Conservation (phyloP, 73 alveolate species). For the Paramecium biaurelia region DNA sequence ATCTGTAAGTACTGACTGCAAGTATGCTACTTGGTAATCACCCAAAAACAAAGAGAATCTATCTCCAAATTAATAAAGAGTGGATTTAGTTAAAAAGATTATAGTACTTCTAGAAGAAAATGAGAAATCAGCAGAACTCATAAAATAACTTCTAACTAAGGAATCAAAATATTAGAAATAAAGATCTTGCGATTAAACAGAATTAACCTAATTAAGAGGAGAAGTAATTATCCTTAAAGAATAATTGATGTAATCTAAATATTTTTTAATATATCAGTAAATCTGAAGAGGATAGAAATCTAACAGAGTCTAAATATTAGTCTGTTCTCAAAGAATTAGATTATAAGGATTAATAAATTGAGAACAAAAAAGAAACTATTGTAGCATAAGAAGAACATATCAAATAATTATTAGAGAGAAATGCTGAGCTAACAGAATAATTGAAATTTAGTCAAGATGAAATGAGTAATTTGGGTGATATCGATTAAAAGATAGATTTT, state of each 20-base stretch:
- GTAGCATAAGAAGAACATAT: slow-evolving; percentile 36
- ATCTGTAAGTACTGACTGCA: not conserved
- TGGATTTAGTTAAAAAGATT: slow-evolving; percentile 22
- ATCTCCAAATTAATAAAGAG: not conserved
- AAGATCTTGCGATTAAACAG: not conserved
- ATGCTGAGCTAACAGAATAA: slow-evolving; percentile 1
- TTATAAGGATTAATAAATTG: slow-evolving; percentile 8
- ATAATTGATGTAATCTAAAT: not conserved
- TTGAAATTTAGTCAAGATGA: not conserved
- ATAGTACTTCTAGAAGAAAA: not conserved
- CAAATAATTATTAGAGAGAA: slow-evolving; percentile 12
- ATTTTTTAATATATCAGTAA: not conserved
- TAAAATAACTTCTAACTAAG: not conserved
- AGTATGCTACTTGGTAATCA: slow-evolving; percentile 3
- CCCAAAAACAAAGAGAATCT: not conserved
- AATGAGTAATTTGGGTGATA: not conserved
- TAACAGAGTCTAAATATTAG: not conserved
- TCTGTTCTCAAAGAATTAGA: not conserved
- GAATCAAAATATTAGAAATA: not conserved
- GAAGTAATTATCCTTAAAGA: not conserved
- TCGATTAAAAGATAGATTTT: not conserved
- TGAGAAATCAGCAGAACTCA: slow-evolving; percentile 40
- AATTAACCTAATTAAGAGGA: not conserved
- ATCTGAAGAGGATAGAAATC: slow-evolving; percentile 1
- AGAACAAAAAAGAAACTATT: not conserved